These are phyloP conservation scores for Xylaria sp. DNA, from an alignment of 2,329 filamentous ascomycete genomes.

Conservation along the genomic window DNA sequence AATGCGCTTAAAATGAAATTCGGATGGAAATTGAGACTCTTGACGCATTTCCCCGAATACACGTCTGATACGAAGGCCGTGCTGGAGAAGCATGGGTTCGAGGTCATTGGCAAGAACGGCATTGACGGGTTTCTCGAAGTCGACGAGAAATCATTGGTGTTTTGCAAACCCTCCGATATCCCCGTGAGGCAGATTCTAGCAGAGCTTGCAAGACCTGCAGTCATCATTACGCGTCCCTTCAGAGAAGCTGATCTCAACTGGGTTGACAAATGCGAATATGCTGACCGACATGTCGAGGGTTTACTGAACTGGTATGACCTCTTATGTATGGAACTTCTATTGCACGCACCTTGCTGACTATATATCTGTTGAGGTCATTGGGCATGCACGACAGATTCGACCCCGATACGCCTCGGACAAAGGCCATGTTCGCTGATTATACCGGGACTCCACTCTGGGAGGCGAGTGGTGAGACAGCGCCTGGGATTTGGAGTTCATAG, in stretches of 20 bases:
- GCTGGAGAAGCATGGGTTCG: background rate
- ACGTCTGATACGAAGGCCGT: background rate
- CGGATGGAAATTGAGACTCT: background rate
- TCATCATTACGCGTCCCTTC: constrained; percentile 16
- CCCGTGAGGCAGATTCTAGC: constrained; percentile 19
- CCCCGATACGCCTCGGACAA: constrained; percentile 14
- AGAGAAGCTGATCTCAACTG: background rate
- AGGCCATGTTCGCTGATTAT: constrained; percentile 15
- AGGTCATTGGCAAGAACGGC: constrained; percentile 5
- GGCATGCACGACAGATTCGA: background rate
- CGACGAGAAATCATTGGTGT: constrained; percentile 23
- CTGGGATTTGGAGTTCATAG: background rate
- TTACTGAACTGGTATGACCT: background rate
- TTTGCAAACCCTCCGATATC: background rate
- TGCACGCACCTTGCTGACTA: background rate
- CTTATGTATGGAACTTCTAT: background rate
- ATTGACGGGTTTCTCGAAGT: constrained; percentile 26
- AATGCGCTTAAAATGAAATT: background rate
- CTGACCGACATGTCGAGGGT: no score
- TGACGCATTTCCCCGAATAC: constrained; percentile 19
- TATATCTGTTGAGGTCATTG: background rate
- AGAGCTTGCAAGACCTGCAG: constrained; percentile 19
- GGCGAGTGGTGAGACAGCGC: background rate
- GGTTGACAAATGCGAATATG: background rate
- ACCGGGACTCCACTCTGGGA: background rate